Percentiles rank a stretch among this genome's conserved stretches.
phyloP scores from a whole-genome alignment of 352 stramenopile species.

The Lagenidium giganteum region DNA sequence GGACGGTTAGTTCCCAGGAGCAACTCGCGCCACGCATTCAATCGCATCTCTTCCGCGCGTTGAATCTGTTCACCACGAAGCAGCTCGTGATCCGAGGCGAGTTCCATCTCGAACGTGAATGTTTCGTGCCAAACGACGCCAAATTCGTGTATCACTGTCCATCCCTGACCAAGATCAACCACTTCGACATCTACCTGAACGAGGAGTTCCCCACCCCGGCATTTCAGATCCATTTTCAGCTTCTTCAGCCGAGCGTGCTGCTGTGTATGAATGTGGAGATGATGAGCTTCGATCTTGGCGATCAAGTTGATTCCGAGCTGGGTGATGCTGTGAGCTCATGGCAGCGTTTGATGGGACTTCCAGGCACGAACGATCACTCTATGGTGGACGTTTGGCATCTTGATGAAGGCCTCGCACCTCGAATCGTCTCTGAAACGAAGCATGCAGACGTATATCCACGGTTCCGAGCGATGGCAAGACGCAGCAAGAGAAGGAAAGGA shows the following conservation, averaged over 20 bases:
- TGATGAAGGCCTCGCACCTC: slow-evolving; percentile 40
- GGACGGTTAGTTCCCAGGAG: slow-evolving; percentile 1
- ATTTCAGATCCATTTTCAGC: slow-evolving; percentile 46
- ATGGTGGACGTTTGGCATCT: slow-evolving; percentile 77
- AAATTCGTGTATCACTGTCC: slow-evolving; percentile 58
- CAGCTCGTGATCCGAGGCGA: slow-evolving; percentile 34
- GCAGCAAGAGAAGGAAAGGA: slow-evolving; percentile 29
- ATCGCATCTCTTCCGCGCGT: slow-evolving; percentile 34
- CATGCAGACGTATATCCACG: slow-evolving; percentile 52
- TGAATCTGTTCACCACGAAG: slow-evolving; percentile 19
- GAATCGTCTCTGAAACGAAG: slow-evolving; percentile 58
- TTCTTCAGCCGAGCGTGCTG: slow-evolving; percentile 36
- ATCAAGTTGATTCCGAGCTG: slow-evolving; percentile 15
- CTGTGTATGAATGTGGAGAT: slow-evolving; percentile 51
- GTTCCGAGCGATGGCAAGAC: slow-evolving; percentile 42
- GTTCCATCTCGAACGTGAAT: slow-evolving; percentile 28
- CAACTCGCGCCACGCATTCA: slow-evolving; percentile 13
- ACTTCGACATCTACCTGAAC: slow-evolving; percentile 62
- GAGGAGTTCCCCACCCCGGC: slow-evolving; percentile 33
- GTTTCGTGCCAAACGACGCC: slow-evolving; percentile 49
- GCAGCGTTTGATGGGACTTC: slow-evolving; percentile 56
- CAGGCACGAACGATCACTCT: slow-evolving; percentile 40
- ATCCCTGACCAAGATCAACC: slow-evolving; percentile 46
- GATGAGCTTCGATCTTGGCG: slow-evolving; percentile 1
- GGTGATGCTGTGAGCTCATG: slow-evolving; percentile 38